Base-by-base conservation (phyloP, 768 basidiomycete genomes). In the Polyporus arcularius region DNA sequence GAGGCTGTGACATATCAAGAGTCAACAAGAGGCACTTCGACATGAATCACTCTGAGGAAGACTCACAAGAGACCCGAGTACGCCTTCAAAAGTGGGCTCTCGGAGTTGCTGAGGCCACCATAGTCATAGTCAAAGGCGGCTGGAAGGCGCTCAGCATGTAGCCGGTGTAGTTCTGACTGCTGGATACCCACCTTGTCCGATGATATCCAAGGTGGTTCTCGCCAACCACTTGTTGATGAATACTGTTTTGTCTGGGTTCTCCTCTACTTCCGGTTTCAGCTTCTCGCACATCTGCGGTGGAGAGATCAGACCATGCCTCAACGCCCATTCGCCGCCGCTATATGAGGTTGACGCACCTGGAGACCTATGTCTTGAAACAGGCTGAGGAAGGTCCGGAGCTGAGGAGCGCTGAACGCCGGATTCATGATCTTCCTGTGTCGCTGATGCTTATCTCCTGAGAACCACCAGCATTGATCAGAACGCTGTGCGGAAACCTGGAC, bases 61-160 rank as follows among this genome's bases (percentile, higher is more conserved):
- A 50, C 65, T 16, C 38, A 62, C 65, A 63, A 65, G 35, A 62
- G 31, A 39, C 52, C 56, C n/a, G 26, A 47, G 39, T 61, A 67
- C 35, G 52, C 62, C 51, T 63, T 54, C 14, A 49, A 12, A 30
- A 65, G 21, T 15, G 15, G 30, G 9, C 41, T 63, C 21, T 57
- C 41, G n/a, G 42, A 26, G n/a, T 55, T 38, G 50, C 65, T 40
- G 4, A 59, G 40, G 4, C 50, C 58, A n/a, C 46, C 46, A 41
- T 21, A 59, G n/a, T 52, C 16, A n/a, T 53, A 53, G 30, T 59
- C 51, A 21, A 59, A 59, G 8, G 58, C 50, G 16, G 58, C 58
- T 59, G 18, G 3, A 1, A 21, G 7, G 26, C 14, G 46, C 6
- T 48, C 26, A 30, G 14, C 18, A 26, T 30, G 21, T 26, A 26